Base-by-base conservation (phyloP, 2,329 filamentous ascomycete genomes). In the Colletotrichum euphorbiae region DNA sequence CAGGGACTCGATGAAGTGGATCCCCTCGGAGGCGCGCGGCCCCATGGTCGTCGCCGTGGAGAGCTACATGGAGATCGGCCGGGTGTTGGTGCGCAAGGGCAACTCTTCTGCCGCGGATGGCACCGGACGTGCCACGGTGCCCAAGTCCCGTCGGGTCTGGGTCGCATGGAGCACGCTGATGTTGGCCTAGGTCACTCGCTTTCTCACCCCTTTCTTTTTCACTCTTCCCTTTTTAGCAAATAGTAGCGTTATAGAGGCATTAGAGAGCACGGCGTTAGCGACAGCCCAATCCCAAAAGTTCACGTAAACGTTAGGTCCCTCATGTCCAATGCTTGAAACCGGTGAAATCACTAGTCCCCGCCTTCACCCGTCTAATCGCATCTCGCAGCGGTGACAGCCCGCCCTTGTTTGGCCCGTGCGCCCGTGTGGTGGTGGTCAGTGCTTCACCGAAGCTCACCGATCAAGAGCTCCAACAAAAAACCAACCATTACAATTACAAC, bases 51-150 rank as follows among this genome's bases (percentile, higher is more conserved):
- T 92, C 5, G 90, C 90, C 1, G 89, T 93, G 0, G 90, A 93
- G 76, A 92, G 89, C 71, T 93, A 93, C 74, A 91, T 93, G 87
- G 90, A 92, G 75, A 93, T 93, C 74, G 91, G 89, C 13, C 79
- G 89, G 46, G 87, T 90, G n/a, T 74, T 92, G 28, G 77, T 81
- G 62, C 54, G 58, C 38, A 58, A 62, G 5, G 51, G 45, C 36
- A 56, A 51, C 3, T 33, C 50, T 8, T 58, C 48, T 8, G 62
- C 67, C 12, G 62, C 58, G 4, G 55, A 70, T 6, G 69, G 67
- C 7, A 62, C 56, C 12, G 79, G 79, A 6, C 77, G 75, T 56
- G 81, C 82, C 3, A 84, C 81, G 8, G 81, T 85, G 15, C 80
- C 82, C 2, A 81, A 78, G 63, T 67, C 74, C 51, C 78, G 81